phyloP scores from a whole-genome alignment of 768 basidiomycete species.

The Chalciporus chontae region DNA sequence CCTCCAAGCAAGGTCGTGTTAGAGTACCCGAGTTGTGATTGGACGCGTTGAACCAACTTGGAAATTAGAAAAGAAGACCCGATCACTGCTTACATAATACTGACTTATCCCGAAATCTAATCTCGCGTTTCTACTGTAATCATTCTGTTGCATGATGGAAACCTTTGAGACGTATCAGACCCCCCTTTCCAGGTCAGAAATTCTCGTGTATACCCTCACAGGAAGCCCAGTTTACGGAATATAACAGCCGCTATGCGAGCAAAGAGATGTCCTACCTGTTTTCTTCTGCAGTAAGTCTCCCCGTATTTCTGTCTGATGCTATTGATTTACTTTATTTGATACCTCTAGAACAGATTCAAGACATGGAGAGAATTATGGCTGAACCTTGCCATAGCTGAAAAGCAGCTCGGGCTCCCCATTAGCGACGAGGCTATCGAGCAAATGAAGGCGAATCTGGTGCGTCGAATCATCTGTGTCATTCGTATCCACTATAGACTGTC shows the following conservation, averaged over 20 bases:
- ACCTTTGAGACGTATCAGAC: constrained; percentile 73
- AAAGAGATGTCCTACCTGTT: constrained; percentile 98
- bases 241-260: constrained; percentile 90
- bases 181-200: constrained; percentile 69
- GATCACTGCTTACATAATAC: constrained; percentile 2
- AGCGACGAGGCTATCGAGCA: constrained; percentile 88
- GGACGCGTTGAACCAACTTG: not conserved
- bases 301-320: not conserved
- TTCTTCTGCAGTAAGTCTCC: constrained; percentile 73
- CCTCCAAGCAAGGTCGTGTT: too few relatives aligned
- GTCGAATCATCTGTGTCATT: not conserved
- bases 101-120: constrained; percentile 5
- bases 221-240: not conserved
- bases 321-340: not conserved
- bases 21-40: not conserved
- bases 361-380: constrained; percentile 98
- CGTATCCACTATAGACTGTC: constrained; percentile 5
- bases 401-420: constrained; percentile 89
- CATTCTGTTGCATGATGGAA: constrained; percentile 44
- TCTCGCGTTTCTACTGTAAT: not conserved
- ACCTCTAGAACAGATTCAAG: constrained; percentile 78
- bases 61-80: too few relatives aligned
- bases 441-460: constrained; percentile 90
- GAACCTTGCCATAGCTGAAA: constrained; percentile 93
- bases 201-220: not conserved